Evolutionary conservation across 495 filamentous ascomycete genomes (phyloP).

Genomic region (Penicillium taxi): DNA sequence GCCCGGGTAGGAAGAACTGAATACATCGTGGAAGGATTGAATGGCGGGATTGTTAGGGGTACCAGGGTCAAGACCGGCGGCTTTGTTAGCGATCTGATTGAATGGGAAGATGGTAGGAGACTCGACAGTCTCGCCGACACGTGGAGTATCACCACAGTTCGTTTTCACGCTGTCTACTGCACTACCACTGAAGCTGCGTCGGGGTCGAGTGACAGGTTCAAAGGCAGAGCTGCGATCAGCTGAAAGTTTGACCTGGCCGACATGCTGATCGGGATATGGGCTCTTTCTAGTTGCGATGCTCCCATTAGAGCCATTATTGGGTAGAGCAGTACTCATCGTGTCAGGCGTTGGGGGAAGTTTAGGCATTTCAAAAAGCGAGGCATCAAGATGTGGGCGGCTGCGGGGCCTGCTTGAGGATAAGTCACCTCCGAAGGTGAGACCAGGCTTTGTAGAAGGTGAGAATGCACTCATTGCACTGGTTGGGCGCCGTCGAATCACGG

Average conservation of each 20-base stretch:
- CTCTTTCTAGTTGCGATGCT: slow-evolving; percentile 26
- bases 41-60: slow-evolving; percentile 19
- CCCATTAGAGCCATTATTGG: slow-evolving; percentile 28
- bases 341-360: slow-evolving; percentile 39
- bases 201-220: slow-evolving; percentile 24
- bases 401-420: slow-evolving; percentile 18
- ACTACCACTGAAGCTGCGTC: slow-evolving; percentile 24
- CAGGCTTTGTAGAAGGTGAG: slow-evolving; percentile 10
- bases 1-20: slow-evolving; percentile 15
- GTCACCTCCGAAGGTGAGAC: slow-evolving; percentile 14
- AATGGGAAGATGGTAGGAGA: slow-evolving; percentile 27
- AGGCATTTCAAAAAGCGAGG: slow-evolving; percentile 27
- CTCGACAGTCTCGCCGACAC: slow-evolving; percentile 16
- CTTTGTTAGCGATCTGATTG: slow-evolving; percentile 25
- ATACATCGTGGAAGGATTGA: slow-evolving; percentile 16
- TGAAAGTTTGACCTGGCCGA: slow-evolving; percentile 20
- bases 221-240: slow-evolving; percentile 31
- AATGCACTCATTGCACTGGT: slow-evolving; percentile 14
- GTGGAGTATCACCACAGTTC: slow-evolving; percentile 27
- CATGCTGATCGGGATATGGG: slow-evolving; percentile 11
- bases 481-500: slow-evolving; percentile 15
- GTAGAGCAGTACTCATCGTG: slow-evolving; percentile 37
- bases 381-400: slow-evolving; percentile 23
- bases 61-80: slow-evolving; percentile 19
- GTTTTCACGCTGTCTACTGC: slow-evolving; percentile 23